Evolutionary conservation across 345 rosid genomes (phyloP), one percentile per base, ranked within the genome.

Genomic region (Aquilaria sinensis): DNA sequence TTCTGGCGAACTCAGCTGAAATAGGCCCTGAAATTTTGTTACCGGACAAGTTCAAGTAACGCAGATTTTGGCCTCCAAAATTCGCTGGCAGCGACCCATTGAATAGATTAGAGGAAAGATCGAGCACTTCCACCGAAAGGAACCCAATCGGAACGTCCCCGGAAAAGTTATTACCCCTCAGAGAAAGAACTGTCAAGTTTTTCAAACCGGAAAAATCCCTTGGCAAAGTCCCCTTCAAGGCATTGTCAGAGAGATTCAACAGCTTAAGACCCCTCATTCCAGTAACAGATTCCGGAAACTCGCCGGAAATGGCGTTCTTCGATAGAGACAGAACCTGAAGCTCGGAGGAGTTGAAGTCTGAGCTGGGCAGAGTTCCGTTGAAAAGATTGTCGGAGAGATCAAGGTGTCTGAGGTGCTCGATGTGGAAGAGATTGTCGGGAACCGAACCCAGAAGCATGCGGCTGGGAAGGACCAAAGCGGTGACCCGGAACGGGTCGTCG

Each of bases 71-170:
- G 10, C 92, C 97, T n/a, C 82, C 83, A 11, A 90, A 78, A 64
- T 73, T 81, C 29, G 45, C 11, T 12, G 97, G 95, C 10, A 93
- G 78, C 6, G 90, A 81, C 47, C 84, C 80, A 15, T 88, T 83
- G 3, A 93, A 77, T 58, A 85, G 81, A 74, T 93, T 93, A 3
- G 95, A 88, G 12, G 99, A 94, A 69, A 94, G 65, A 78, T 94
- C 97, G 30, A 90, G 69, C 31, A 80, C 79, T 33, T 79, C 67
- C 48, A 76, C 80, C 13, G 85, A 81, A 67, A 51, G 41, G 52
- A 89, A 87, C 53, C 88, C 90, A 31, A 72, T 49, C 4, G 90
- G 95, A 13, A 89, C 45, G 47, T 61, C 64, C 2, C 95, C 92
- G n/a, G 83, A 85, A 32, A 88, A 85, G 52, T 79, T 76, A 54